Evolutionary conservation across 495 filamentous ascomycete species (phyloP).

Genomic region (Cladorrhinum samala): DNA sequence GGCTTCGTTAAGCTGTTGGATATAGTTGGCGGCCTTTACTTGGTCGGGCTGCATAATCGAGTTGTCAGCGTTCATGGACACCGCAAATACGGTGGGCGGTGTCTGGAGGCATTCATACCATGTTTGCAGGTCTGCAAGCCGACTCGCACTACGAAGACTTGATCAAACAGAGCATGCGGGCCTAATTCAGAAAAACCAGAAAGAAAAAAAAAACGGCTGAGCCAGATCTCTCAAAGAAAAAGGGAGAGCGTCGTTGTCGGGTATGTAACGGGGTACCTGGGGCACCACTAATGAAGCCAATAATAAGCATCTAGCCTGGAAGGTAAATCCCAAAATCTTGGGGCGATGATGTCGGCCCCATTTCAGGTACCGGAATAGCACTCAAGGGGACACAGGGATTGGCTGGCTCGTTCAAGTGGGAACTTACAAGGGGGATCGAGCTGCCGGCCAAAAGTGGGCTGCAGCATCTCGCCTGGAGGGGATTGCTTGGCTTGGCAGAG

Average conservation of each 20-base stretch:
- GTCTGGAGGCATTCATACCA: conserved; percentile 15
- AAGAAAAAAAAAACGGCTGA: neutral
- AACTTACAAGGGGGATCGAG: conserved; percentile 1
- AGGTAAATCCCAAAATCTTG: conserved; percentile 1
- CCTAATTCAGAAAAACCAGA: no score
- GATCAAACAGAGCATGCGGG: conserved; percentile 25
- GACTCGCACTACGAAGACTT: conserved; percentile 30
- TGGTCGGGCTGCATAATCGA: conserved; percentile 34
- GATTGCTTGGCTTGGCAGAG: neutral
- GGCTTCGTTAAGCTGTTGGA: conserved; percentile 73
- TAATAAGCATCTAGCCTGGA: no score
- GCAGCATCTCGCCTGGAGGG: neutral
- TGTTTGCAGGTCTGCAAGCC: conserved; percentile 21
- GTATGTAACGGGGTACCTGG: neutral
- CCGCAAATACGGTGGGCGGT: neutral
- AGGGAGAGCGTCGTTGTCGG: neutral
- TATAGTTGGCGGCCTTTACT: conserved; percentile 71
- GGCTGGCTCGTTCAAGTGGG: conserved; percentile 5
- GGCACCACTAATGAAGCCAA: conserved; percentile 1
- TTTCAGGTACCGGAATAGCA: conserved; percentile 2
- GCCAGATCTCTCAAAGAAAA: neutral
- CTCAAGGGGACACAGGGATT: conserved; percentile 14
- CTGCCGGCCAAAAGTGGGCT: neutral
- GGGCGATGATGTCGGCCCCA: conserved; percentile 5
- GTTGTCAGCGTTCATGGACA: neutral